Percentiles rank a stretch among this genome's conserved stretches.
phyloP scores from a whole-genome alignment of 306 rosid species.

The Cucurbita argyrosperma region DNA sequence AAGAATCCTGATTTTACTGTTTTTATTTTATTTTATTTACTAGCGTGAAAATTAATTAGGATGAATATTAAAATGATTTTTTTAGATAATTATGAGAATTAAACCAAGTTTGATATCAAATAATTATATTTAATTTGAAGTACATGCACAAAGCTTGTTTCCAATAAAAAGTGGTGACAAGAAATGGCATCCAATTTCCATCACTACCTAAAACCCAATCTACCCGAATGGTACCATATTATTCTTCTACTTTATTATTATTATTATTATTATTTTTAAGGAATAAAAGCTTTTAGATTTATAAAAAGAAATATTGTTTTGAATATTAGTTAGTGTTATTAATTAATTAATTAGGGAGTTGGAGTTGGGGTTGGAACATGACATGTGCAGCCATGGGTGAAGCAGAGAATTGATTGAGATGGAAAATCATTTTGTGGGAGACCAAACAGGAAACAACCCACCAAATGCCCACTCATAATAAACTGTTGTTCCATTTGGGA shows the following conservation, averaged over 20 bases:
- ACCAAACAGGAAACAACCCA: neutral
- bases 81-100: neutral
- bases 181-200: neutral
- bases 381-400: slow-evolving; percentile 3
- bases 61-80: neutral
- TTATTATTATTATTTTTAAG: too few relatives aligned
- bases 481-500: neutral
- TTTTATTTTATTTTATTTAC: neutral
- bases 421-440: neutral
- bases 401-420: neutral
- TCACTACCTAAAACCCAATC: neutral
- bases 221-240: too few relatives aligned
- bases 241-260: too few relatives aligned
- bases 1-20: neutral
- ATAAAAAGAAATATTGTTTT: neutral
- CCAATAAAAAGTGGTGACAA: neutral
- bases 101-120: neutral
- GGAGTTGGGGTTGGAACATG: neutral
- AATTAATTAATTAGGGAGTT: neutral
- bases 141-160: neutral
- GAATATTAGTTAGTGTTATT: neutral
- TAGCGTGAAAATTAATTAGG: too few relatives aligned
- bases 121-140: neutral
- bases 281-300: too few relatives aligned
- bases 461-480: neutral